Base-by-base conservation (phyloP, 495 filamentous ascomycete species). In the Daldinia caldariorum region DNA sequence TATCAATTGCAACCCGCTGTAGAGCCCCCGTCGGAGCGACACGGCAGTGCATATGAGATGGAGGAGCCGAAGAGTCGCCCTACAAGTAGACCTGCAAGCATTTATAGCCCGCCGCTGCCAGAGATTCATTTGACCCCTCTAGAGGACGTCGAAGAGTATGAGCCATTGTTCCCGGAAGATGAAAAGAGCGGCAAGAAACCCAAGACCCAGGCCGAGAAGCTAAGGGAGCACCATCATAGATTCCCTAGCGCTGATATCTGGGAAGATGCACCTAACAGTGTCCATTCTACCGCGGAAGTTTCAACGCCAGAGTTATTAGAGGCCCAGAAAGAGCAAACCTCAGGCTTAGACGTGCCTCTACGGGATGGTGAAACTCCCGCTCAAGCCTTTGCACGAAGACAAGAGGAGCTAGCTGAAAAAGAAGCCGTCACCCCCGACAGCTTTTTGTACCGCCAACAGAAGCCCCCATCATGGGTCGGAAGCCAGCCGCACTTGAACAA, bases 221-320 rank as follows among this genome's bases (percentile, higher is more conserved):
- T 87, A 9, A 82, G 85, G 22, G 82, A 85, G 5, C 43, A 86
- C 65, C 86, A 87, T 75, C 91, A 92, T 54, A 87, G 90, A 51
- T 99, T 99, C 80, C 95, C 95, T 0, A 97, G 93, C 77, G 88
- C 91, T 69, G 95, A 99, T 76, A 87, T 97, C 39, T 99, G 95
- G 95, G 95, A 99, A 77, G 95, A 99, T 79, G 91, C 94, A 0
- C 95, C 95, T 4, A 92, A 90, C 79, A 94, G 92, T 80, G 83
- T 92, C 51, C 89, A 94, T 71, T 89, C 92, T 63, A 88, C 92
- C 34, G 88, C 95, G 18, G 94, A 90, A 61, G 94, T 99, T 12
- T 89, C 91, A 6, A 93, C 90, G 0, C 93, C 94, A 2, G 90
- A 97, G 61, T 70, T 85, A 7, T 74, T 80, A 0, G 85, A 86